phyloP scores from a whole-genome alignment of 257 asterid genomes.

The Fraxinus anomala region DNA sequence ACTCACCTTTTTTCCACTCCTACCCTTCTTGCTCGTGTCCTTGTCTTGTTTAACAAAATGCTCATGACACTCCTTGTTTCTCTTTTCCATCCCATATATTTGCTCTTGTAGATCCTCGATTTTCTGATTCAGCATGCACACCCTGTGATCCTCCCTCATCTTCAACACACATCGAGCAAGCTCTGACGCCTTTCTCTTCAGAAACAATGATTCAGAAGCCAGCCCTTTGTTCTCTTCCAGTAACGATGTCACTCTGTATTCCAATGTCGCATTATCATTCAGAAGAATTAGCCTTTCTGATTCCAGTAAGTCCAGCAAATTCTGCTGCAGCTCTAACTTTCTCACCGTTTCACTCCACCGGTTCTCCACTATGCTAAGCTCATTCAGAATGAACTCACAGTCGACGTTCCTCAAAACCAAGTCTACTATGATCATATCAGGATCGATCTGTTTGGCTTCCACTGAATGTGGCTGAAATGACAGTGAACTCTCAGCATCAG shows the following conservation, averaged over 20 bases:
- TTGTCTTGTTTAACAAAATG: slow-evolving; percentile 61
- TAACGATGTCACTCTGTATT: slow-evolving; percentile 64
- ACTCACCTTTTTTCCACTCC: slow-evolving; percentile 39
- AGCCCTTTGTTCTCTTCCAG: slow-evolving; percentile 78
- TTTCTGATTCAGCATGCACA: slow-evolving; percentile 69
- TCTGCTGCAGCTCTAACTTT: slow-evolving; percentile 81
- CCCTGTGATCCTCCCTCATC: slow-evolving; percentile 86
- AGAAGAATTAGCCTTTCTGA: slow-evolving; percentile 82
- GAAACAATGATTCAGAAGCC: slow-evolving; percentile 66
- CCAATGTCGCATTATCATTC: slow-evolving; percentile 75
- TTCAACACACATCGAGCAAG: slow-evolving; percentile 79
- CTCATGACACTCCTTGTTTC: slow-evolving; percentile 77
- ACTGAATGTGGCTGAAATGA: neutral
- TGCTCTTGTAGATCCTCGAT: slow-evolving; percentile 95
- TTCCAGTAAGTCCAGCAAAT: slow-evolving; percentile 82
- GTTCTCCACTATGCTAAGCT: slow-evolving; percentile 55
- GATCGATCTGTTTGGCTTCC: slow-evolving; percentile 29
- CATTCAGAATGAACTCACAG: slow-evolving; percentile 56
- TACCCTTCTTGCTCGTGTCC: slow-evolving; percentile 30
- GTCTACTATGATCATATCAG: slow-evolving; percentile 67
- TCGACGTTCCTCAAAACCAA: slow-evolving; percentile 68
- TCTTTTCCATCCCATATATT: slow-evolving; percentile 75
- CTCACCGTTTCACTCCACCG: slow-evolving; percentile 55
- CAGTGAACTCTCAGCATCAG: slow-evolving; percentile 77
- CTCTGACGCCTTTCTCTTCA: slow-evolving; percentile 89